These are phyloP conservation scores for Penstemon davidsonii DNA, from an alignment of 257 asterid genomes.

Conservation along the genomic window DNA sequence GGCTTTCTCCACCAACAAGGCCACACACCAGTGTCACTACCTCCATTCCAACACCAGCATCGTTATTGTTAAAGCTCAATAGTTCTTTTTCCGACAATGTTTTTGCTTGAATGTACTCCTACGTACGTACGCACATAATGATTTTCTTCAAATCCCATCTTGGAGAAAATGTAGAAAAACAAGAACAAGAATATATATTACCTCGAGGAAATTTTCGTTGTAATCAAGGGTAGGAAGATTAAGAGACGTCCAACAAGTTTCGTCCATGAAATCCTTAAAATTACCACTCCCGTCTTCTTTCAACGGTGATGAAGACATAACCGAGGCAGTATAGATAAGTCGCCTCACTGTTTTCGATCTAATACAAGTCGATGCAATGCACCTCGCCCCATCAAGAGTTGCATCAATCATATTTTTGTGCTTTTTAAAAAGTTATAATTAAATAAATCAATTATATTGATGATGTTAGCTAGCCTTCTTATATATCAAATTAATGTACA, in stretches of 20 bases:
- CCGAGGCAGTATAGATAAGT: conserved; percentile 37
- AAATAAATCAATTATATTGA: too few species aligned
- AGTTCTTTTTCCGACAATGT: conserved; percentile 48
- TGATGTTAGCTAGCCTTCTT: too few species aligned
- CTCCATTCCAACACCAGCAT: conserved; percentile 20
- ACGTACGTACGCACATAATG: background rate
- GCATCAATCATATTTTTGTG: conserved; percentile 39
- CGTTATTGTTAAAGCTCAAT: conserved; percentile 22
- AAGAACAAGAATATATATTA: background rate
- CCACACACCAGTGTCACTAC: conserved; percentile 47
- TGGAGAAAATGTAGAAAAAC: background rate
- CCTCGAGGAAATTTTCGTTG: conserved; percentile 6
- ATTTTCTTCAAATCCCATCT: background rate
- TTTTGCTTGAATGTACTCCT: conserved; percentile 44
- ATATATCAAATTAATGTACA: too few species aligned
- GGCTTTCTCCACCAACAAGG: conserved; percentile 49
- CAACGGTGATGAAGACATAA: conserved; percentile 39
- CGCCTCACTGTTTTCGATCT: conserved; percentile 35
- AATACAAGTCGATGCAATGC: conserved; percentile 24
- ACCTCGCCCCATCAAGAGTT: conserved; percentile 30
- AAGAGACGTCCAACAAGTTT: conserved; percentile 47
- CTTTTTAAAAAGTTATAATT: conserved; percentile 18
- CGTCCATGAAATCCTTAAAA: conserved; percentile 38
- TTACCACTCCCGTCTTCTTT: conserved; percentile 29
- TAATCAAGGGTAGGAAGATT: conserved; percentile 22